Evolutionary conservation across 2,329 filamentous ascomycete species (phyloP).

Genomic region (Ophiocordyceps camponoti-floridani): DNA sequence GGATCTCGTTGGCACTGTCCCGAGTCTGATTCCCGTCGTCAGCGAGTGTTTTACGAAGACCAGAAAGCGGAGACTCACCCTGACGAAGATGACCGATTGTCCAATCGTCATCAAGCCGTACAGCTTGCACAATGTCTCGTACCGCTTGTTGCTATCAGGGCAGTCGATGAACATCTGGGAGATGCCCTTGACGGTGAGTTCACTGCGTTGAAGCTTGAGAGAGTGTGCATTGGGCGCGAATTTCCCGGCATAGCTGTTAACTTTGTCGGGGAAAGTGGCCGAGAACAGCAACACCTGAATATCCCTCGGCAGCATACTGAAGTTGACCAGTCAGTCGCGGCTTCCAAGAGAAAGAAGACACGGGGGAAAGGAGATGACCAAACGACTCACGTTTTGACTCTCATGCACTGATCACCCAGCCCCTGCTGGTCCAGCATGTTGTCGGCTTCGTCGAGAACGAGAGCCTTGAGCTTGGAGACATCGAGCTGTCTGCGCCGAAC

Average conservation of each 20-base stretch:
- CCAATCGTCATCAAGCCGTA: constrained; percentile 94
- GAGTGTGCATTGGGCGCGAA: constrained; percentile 79
- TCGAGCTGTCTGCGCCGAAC: constrained; percentile 64
- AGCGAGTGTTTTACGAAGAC: background rate
- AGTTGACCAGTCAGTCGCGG: background rate
- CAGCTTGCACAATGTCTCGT: constrained; percentile 73
- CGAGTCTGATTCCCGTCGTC: constrained; percentile 42
- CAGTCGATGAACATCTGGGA: constrained; percentile 98
- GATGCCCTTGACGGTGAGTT: constrained; percentile 91
- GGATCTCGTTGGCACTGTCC: constrained; percentile 69
- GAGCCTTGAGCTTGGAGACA: constrained; percentile 50
- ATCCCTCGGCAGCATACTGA: constrained; percentile 50
- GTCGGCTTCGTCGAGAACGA: constrained; percentile 93
- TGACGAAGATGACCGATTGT: constrained; percentile 95
- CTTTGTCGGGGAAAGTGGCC: constrained; percentile 76
- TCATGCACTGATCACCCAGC: constrained; percentile 82
- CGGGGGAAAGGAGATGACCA: too few species aligned
- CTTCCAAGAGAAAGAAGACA: background rate
- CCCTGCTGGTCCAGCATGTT: constrained; percentile 98
- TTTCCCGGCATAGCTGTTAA: constrained; percentile 63
- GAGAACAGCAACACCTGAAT: constrained; percentile 93
- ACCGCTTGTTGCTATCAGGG: constrained; percentile 64
- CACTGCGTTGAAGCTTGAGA: constrained; percentile 73
- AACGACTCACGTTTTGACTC: constrained; percentile 56
- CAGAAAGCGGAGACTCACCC: constrained; percentile 29